Conservation (phyloP, 768 basidiomycete genomes). For the Myochromella boudieri region DNA sequence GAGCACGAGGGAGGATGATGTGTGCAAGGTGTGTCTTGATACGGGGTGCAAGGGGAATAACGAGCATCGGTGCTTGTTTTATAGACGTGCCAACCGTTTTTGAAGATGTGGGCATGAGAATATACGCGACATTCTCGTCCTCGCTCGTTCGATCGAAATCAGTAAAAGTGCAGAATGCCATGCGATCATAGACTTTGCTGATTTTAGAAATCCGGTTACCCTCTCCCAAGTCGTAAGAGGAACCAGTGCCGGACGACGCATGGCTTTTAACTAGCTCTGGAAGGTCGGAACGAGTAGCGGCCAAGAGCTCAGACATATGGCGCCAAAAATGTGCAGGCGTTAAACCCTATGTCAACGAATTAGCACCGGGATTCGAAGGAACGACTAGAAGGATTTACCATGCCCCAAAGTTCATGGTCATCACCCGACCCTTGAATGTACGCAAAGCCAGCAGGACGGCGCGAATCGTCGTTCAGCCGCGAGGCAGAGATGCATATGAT, state of each 20-base stretch:
- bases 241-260: slow-evolving; percentile 16
- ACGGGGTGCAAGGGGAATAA: slow-evolving; percentile 17
- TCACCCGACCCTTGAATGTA: slow-evolving; percentile 96
- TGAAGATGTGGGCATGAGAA: slow-evolving; percentile 3
- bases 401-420: slow-evolving; percentile 90
- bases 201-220: slow-evolving; percentile 19
- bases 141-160: slow-evolving; percentile 5
- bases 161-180: slow-evolving; percentile 12
- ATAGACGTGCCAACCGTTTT: too few species aligned
- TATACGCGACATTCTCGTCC: slow-evolving; percentile 6
- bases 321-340: slow-evolving; percentile 14
- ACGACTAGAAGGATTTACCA: slow-evolving; percentile 40
- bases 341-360: slow-evolving; percentile 3
- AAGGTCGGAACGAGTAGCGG: slow-evolving; percentile 47
- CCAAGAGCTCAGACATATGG: slow-evolving; percentile 6
- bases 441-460: slow-evolving; percentile 66
- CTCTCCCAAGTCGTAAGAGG: slow-evolving; percentile 30
- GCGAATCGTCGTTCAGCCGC: slow-evolving; percentile 58
- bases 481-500: slow-evolving; percentile 89
- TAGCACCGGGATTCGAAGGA: background rate
- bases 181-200: slow-evolving; percentile 10
- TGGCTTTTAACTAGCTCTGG: slow-evolving; percentile 39
- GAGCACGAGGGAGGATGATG: slow-evolving; percentile 7
- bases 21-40: slow-evolving; percentile 11
- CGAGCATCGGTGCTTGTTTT: background rate